Evolutionary conservation across 2,329 filamentous ascomycete genomes (phyloP).

Genomic region (Fusarium veterinarium): DNA sequence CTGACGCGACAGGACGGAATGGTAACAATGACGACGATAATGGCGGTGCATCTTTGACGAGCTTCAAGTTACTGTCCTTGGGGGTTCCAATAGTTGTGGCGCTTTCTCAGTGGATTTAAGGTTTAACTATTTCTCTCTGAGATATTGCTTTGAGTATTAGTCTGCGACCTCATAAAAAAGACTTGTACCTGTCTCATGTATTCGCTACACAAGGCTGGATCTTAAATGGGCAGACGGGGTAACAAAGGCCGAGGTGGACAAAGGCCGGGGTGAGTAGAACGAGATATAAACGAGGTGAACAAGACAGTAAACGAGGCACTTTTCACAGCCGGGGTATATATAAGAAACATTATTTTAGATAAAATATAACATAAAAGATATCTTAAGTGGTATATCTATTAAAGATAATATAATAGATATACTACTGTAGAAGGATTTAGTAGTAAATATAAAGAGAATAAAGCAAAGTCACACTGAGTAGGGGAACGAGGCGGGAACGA

Average conservation of each 20-base stretch:
- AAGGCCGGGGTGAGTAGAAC: neutral
- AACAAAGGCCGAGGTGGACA: neutral
- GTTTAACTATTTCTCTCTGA: neutral
- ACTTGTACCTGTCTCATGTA: neutral
- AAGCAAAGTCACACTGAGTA: neutral
- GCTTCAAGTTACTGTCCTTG: accelerated
- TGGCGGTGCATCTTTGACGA: neutral
- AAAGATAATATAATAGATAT: neutral
- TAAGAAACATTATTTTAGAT: neutral
- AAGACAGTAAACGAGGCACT: neutral
- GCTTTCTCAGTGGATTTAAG: neutral
- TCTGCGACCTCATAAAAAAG: neutral
- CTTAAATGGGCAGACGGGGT: neutral
- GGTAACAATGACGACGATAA: neutral
- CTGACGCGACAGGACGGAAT: neutral
- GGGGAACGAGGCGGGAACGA: neutral
- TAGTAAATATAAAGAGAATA: neutral
- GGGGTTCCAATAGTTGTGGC: neutral
- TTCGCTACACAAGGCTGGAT: no score
- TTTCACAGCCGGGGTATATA: neutral
- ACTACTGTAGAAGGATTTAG: neutral
- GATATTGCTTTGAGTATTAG: neutral
- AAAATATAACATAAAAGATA: neutral
- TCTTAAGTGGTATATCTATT: accelerated
- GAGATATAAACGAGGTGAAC: neutral